These are phyloP conservation scores for Phylloporus sp. DNA, from an alignment of 768 basidiomycete genomes.

Conservation along the genomic window DNA sequence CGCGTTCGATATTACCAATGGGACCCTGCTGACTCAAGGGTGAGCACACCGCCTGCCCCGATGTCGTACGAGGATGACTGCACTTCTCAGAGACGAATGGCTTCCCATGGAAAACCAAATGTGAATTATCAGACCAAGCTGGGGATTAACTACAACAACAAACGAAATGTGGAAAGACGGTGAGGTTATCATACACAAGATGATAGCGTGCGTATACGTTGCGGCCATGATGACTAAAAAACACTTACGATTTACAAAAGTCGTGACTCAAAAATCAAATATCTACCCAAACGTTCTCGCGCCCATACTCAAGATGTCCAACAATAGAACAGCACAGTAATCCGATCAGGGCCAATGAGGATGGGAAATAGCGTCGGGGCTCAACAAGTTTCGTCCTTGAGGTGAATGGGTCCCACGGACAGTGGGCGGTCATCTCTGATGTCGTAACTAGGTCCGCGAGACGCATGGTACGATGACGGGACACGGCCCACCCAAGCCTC, in stretches of 20 bases:
- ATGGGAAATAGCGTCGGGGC: not conserved
- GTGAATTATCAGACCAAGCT: constrained; percentile 5
- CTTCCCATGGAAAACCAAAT: not conserved
- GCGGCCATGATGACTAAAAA: constrained; percentile 1
- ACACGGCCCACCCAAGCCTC: constrained; percentile 59
- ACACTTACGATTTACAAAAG: constrained; percentile 3
- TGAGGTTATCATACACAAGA: constrained; percentile 11
- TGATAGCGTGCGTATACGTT: constrained; percentile 1
- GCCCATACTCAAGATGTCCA: not conserved
- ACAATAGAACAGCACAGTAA: not conserved
- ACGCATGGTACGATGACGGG: constrained; percentile 3
- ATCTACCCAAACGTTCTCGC: not conserved
- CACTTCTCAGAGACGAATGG: no score
- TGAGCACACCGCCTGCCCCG: no score
- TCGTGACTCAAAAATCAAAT: not conserved
- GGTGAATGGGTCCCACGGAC: constrained; percentile 21
- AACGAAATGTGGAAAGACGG: not conserved
- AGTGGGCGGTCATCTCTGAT: constrained; percentile 2
- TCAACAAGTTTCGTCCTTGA: constrained; percentile 13
- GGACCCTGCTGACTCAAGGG: no score
- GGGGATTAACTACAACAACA: constrained; percentile 7
- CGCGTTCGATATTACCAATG: no score
- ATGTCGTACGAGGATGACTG: no score
- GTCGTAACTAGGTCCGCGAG: not conserved
- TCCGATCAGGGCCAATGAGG: not conserved